Conservation (phyloP, 768 basidiomycete species). For the Clathrus columnatus region DNA sequence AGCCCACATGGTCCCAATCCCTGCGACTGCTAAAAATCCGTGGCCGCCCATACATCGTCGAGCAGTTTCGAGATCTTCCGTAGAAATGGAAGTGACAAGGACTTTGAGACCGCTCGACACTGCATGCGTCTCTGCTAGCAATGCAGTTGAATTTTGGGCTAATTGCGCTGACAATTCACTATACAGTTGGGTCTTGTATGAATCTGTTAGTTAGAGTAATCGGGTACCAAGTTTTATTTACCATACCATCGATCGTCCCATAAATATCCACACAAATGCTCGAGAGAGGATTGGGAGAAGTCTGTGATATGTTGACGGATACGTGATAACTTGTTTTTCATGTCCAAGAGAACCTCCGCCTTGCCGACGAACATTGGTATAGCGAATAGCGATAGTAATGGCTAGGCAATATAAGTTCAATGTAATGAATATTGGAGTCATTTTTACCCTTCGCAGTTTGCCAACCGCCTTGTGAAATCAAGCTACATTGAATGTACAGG, state of each 20-base stretch:
- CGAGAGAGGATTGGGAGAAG: conserved; percentile 62
- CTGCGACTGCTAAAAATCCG: conserved; percentile 62
- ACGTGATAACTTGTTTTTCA: conserved; percentile 59
- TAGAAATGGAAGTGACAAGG: conserved; percentile 41
- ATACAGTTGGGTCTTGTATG: conserved; percentile 40
- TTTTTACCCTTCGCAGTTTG: conserved; percentile 50
- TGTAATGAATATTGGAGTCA: background rate
- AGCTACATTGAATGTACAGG: conserved; percentile 29
- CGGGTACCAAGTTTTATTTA: background rate
- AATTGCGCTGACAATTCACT: conserved; percentile 39
- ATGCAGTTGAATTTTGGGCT: conserved; percentile 45
- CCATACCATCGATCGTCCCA: conserved; percentile 52
- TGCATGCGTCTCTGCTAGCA: conserved; percentile 66
- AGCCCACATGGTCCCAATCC: conserved; percentile 40
- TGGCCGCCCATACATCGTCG: conserved; percentile 71
- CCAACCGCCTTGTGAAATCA: conserved; percentile 59
- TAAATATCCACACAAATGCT: conserved; percentile 58
- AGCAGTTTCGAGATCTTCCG: conserved; percentile 54
- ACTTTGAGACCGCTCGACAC: conserved; percentile 63
- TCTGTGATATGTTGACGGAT: conserved; percentile 67
- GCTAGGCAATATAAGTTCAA: conserved; percentile 23
- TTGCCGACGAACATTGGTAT: conserved; percentile 64
- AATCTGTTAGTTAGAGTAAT: background rate
- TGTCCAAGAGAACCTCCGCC: conserved; percentile 46
- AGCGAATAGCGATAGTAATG: conserved; percentile 59